Evolutionary conservation across 2,329 filamentous ascomycete species (phyloP).

Genomic region (Diaporthe nobilis): DNA sequence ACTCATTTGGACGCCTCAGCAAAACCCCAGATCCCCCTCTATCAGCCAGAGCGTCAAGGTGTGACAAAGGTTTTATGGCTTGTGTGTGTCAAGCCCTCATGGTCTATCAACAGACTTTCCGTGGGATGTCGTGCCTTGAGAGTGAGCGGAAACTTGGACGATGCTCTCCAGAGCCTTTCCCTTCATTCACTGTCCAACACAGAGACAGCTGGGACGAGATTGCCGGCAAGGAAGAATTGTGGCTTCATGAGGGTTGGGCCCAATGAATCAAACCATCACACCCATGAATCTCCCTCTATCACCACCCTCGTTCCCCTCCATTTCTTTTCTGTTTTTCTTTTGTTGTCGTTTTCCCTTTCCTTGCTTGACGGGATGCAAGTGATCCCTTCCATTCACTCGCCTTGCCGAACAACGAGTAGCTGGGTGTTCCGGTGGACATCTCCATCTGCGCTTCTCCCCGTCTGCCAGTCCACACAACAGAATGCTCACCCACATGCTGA

Average conservation of each 20-base stretch:
- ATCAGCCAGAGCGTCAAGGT: not conserved
- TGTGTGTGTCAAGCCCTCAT: not conserved
- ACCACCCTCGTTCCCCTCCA: no score
- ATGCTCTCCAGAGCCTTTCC: not conserved
- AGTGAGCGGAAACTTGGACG: not conserved
- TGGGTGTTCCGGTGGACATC: not conserved
- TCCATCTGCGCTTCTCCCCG: no score
- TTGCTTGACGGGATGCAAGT: not conserved
- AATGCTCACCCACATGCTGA: not conserved
- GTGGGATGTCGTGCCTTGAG: not conserved
- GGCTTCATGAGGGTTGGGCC: not conserved
- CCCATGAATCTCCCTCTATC: not conserved
- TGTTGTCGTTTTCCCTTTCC: not conserved
- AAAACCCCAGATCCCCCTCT: not conserved
- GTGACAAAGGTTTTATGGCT: no score
- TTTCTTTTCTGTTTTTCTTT: conserved; percentile 38
- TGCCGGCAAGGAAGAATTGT: not conserved
- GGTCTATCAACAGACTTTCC: not conserved
- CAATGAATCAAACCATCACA: not conserved
- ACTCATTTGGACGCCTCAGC: not conserved
- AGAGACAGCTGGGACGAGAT: not conserved
- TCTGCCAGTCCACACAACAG: not conserved
- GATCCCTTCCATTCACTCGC: no score
- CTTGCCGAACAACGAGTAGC: not conserved
- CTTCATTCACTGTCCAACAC: not conserved